Evolutionary conservation across 2,329 filamentous ascomycete species (phyloP).

Genomic region (Alternaria triticina): DNA sequence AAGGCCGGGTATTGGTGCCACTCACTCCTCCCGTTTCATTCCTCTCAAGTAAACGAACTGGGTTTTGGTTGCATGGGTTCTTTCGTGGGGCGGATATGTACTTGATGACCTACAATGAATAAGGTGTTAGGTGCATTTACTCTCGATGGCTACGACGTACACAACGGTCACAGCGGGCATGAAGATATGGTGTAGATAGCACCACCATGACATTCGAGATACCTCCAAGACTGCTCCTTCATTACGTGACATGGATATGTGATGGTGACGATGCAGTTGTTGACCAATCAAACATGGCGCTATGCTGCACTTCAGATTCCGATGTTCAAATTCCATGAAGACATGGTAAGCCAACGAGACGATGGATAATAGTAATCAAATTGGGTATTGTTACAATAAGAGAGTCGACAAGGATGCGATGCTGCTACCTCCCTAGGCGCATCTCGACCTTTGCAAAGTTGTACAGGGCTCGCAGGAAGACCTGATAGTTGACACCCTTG

Average conservation of each 20-base stretch:
- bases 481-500: slow-evolving; percentile 87
- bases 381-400: slow-evolving; percentile 23
- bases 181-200: slow-evolving; percentile 42
- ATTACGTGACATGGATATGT: neutral
- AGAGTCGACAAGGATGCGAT: slow-evolving; percentile 1
- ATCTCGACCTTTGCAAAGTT: slow-evolving; percentile 89
- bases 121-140: slow-evolving; percentile 49
- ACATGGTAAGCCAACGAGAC: neutral
- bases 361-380: neutral
- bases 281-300: neutral
- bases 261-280: neutral
- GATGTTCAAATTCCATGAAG: neutral
- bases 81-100: slow-evolving; percentile 47
- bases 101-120: slow-evolving; percentile 50
- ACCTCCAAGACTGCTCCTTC: slow-evolving; percentile 24
- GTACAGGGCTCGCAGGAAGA: slow-evolving; percentile 84
- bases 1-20: slow-evolving; percentile 99
- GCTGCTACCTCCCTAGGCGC: slow-evolving; percentile 70
- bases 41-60: slow-evolving; percentile 84
- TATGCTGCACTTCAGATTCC: neutral
- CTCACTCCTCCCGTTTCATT: slow-evolving; percentile 99
- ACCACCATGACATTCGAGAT: slow-evolving; percentile 40
- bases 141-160: slow-evolving; percentile 41
- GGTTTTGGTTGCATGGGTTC: slow-evolving; percentile 50
- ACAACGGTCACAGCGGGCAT: slow-evolving; percentile 38